Conservation (phyloP, 2,329 filamentous ascomycete species). For the Leptographium wingfieldii region DNA sequence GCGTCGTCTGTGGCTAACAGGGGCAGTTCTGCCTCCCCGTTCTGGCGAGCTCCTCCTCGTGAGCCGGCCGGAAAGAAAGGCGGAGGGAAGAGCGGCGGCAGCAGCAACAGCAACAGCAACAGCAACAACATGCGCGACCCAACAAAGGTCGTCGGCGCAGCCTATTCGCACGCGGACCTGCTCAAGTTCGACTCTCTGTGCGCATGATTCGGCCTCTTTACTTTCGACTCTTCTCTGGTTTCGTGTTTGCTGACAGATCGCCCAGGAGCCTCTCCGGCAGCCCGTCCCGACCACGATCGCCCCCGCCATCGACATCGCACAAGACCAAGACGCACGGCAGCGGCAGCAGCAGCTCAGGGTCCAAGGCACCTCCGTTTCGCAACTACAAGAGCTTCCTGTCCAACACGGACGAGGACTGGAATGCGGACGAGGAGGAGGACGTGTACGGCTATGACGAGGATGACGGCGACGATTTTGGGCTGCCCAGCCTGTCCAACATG, state of each 20-base stretch:
- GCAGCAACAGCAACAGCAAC: not conserved
- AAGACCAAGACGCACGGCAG: conserved; percentile 38
- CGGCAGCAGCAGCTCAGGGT: conserved; percentile 20
- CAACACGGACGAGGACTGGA: conserved; percentile 74
- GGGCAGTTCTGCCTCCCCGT: conserved; percentile 67
- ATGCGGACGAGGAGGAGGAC: conserved; percentile 57
- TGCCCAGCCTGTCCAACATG: conserved; percentile 87
- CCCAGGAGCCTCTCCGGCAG: conserved; percentile 45
- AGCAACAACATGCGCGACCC: conserved; percentile 32
- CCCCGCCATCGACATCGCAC: conserved; percentile 47
- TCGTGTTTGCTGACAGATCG: not conserved
- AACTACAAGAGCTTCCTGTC: conserved; percentile 73
- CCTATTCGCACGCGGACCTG: conserved; percentile 93
- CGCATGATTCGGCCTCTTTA: no score
- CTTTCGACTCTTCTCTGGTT: not conserved
- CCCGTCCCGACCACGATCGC: conserved; percentile 60
- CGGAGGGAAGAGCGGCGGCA: conserved; percentile 18
- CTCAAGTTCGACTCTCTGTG: conserved; percentile 78
- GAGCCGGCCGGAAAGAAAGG: conserved; percentile 39
- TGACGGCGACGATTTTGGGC: conserved; percentile 82
- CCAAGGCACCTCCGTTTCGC: conserved; percentile 49
- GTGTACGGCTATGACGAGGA: conserved; percentile 69
- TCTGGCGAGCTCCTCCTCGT: conserved; percentile 60
- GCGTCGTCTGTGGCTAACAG: not conserved
- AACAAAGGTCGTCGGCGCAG: conserved; percentile 75